Evolutionary conservation across 1,284 basidiomycete species (phyloP), one percentile per base, ranked within the genome.

Genomic region (Pseudozyma sp.): DNA sequence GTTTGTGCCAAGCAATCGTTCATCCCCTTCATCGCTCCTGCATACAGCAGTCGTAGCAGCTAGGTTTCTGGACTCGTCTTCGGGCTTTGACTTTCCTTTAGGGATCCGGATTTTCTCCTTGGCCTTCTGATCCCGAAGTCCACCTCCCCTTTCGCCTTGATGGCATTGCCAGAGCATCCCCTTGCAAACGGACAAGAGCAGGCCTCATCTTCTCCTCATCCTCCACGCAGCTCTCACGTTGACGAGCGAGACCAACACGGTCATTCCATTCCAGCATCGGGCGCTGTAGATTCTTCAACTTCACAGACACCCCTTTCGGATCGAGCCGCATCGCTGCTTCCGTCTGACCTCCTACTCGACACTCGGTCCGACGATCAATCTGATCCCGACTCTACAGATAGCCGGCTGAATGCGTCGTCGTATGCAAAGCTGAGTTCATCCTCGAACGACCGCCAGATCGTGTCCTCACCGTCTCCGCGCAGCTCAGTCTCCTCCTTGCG

Each of bases 141-240:
- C 13, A 37, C 29, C 8, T 33, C 7, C 45, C 19, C 7, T 24
- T 33, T 56, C 48, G 67, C 60, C 60, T 69, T 69, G 60, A 69
- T 69, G 67, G 60, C 55, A 53, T 59, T 62, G 60, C 56, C 54
- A 51, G 43, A 30, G 11, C 37, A 19, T 16, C 29, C 14, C 9
- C 51, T 50, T 46, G 39, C 60, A 54, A 17, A 58, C 44, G 53
- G 49, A 60, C 60, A 64, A 59, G 67, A 69, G 55, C 60, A 59
- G 53, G 52, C 46, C 46, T 46, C 59, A 19, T 52, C 55, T 30
- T 7, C 33, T 8, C n/a, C 45, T 35, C 4, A 49, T 43, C 42
- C n/a, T 42, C 24, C 24, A 24, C 24, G 24, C 24, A 24, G 37
- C 46, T 51, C 35, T 46, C 24, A 24, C 24, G 24, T 24, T 24